Evolutionary conservation across 768 basidiomycete species (phyloP).

Genomic region (Daedaleopsis sinensis): DNA sequence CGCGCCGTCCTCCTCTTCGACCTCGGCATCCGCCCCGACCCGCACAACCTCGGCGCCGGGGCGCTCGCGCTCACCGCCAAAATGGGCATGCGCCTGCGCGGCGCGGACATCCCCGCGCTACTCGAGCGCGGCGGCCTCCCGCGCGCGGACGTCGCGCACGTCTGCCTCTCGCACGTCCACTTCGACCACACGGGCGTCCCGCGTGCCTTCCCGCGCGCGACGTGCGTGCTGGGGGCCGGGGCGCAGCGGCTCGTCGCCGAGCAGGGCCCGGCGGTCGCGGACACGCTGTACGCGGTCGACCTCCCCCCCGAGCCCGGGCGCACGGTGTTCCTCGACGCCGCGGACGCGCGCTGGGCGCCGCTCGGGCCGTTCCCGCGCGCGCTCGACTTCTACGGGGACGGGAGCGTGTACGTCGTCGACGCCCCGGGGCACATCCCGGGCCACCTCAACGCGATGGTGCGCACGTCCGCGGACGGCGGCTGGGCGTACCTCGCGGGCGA

Average conservation of each 20-base stretch:
- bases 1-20: constrained; percentile 47
- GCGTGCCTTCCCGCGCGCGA: constrained; percentile 46
- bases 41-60: constrained; percentile 38
- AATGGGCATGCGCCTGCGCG: constrained; percentile 7
- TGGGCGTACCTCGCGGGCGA: constrained; percentile 66
- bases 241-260: constrained; percentile 37
- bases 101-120: constrained; percentile 44
- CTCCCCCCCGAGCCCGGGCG: constrained; percentile 11
- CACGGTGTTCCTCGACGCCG: constrained; percentile 27
- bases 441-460: constrained; percentile 55
- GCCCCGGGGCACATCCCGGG: constrained; percentile 60
- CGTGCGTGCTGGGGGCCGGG: constrained; percentile 49
- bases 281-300: constrained; percentile 25
- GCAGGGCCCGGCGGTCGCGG: constrained; percentile 46
- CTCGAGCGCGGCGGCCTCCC: constrained; percentile 50
- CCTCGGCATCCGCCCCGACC: constrained; percentile 55
- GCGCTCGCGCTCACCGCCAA: constrained; percentile 17
- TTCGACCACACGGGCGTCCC: constrained; percentile 56
- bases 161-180: constrained; percentile 55
- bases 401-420: constrained; percentile 58
- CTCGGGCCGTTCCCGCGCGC: constrained; percentile 50
- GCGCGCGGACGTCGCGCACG: constrained; percentile 45
- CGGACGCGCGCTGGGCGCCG: constrained; percentile 34
- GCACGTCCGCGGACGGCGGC: constrained; percentile 55
- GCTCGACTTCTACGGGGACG: constrained; percentile 55